Conservation (phyloP, 75 land plant species). For the Pseudotsuga menziesii region DNA sequence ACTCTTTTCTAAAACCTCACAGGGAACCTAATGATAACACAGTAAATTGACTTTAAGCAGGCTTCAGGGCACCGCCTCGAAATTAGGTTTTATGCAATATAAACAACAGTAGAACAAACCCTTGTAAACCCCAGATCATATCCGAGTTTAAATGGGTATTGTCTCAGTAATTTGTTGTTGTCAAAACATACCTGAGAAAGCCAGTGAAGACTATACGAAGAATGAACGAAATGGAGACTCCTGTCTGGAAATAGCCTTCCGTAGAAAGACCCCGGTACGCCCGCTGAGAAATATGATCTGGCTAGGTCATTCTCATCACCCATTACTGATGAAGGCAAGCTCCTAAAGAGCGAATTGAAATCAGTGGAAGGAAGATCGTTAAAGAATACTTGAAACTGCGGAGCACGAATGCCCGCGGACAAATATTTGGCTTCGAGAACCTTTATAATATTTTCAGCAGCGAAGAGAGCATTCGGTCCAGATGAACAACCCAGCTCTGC, state of each 20-base stretch:
- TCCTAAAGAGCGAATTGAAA: conserved; percentile 48
- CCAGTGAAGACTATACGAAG: conserved; percentile 36
- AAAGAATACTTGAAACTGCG: conserved; percentile 39
- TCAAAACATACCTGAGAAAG: conserved; percentile 35
- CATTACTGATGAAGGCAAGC: background rate
- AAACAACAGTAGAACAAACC: background rate
- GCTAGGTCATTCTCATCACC: too few species aligned
- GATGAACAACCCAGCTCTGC: conserved; percentile 66
- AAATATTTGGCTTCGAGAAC: too few species aligned
- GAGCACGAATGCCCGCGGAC: conserved; percentile 31
- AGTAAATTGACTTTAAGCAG: too few species aligned
- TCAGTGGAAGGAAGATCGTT: conserved; percentile 38
- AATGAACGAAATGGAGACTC: conserved; percentile 33
- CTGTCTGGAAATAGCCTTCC: conserved; percentile 35
- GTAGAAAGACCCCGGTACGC: conserved; percentile 43
- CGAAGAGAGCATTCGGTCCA: conserved; percentile 8
- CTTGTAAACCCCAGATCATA: background rate
- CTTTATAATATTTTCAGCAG: too few species aligned
- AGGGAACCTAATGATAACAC: conserved; percentile 12
- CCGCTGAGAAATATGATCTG: background rate
- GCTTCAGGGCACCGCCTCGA: too few species aligned
- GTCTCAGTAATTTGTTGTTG: too few species aligned
- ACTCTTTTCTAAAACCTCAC: conserved; percentile 1
- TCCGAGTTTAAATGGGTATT: background rate
- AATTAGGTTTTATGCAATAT: background rate